Evolutionary conservation across 2,329 filamentous ascomycete species (phyloP).

Genomic region (Penicillium sp.): DNA sequence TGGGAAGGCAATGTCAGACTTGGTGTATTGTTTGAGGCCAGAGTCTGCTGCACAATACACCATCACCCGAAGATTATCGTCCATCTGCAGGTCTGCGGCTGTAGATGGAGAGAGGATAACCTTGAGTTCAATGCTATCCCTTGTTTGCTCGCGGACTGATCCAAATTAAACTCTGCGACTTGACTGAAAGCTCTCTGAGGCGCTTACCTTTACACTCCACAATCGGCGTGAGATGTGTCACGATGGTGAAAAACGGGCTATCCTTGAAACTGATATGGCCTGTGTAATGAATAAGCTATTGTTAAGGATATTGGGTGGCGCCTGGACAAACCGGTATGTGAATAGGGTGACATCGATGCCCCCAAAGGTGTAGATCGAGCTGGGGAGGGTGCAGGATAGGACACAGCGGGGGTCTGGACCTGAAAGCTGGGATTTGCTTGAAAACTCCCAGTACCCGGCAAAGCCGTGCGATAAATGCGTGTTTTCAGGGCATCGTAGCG

Average conservation of each 20-base stretch:
- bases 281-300: constrained; percentile 29
- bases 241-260: constrained; percentile 78
- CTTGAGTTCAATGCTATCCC: constrained; percentile 55
- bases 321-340: constrained; percentile 26
- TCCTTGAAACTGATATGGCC: constrained; percentile 58
- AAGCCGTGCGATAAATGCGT: constrained; percentile 30
- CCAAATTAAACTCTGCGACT: constrained; percentile 17
- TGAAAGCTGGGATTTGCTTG: constrained; percentile 22
- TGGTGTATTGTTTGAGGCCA: constrained; percentile 52
- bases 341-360: constrained; percentile 30
- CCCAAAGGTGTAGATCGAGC: constrained; percentile 25
- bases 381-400: constrained; percentile 25
- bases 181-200: neutral
- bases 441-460: constrained; percentile 27
- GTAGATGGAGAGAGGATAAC: constrained; percentile 53
- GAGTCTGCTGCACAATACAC: constrained; percentile 71
- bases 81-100: constrained; percentile 53
- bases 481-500: constrained; percentile 31
- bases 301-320: constrained; percentile 1
- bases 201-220: constrained; percentile 67
- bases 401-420: constrained; percentile 23
- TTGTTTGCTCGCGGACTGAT: constrained; percentile 55
- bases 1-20: constrained; percentile 75
- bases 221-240: constrained; percentile 59
- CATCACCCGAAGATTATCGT: constrained; percentile 66